Conservation (phyloP, 805 yeast species). For the Torulaspora quercuum region DNA sequence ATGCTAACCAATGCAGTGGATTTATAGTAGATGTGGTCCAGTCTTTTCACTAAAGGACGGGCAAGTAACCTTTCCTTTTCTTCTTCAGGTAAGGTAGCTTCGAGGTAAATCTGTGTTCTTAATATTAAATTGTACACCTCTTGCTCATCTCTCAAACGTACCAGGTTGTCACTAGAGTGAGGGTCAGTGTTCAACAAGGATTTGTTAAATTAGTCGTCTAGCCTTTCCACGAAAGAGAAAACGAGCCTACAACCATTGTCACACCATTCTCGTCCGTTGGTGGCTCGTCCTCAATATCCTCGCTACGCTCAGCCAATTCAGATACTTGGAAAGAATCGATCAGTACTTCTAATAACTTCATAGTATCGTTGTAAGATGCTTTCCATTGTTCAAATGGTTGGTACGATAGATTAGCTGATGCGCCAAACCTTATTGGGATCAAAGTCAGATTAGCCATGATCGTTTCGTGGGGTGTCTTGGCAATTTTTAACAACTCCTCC, state of each 20-base stretch:
- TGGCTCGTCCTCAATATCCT: slow-evolving; percentile 77
- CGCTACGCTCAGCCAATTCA: slow-evolving; percentile 67
- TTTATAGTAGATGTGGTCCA: slow-evolving; percentile 92
- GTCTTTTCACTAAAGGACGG: slow-evolving; percentile 74
- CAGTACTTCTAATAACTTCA: slow-evolving; percentile 59
- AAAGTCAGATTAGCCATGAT: slow-evolving; percentile 76
- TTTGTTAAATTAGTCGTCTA: slow-evolving; percentile 89
- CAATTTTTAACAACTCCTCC: slow-evolving; percentile 55
- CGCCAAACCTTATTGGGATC: slow-evolving; percentile 85
- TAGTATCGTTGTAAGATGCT: slow-evolving; percentile 58
- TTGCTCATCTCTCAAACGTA: slow-evolving; percentile 84
- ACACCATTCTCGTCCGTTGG: slow-evolving; percentile 58
- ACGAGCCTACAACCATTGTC: slow-evolving; percentile 79
- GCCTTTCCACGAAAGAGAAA: slow-evolving; percentile 81
- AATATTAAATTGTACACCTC: slow-evolving; percentile 69
- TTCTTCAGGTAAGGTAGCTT: slow-evolving; percentile 50
- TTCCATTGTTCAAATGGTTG: slow-evolving; percentile 85
- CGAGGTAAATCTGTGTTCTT: slow-evolving; percentile 83
- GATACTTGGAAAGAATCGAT: slow-evolving; percentile 62
- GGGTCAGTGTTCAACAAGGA: slow-evolving; percentile 89
- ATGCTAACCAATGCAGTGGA: slow-evolving; percentile 68
- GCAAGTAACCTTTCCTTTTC: slow-evolving; percentile 57
- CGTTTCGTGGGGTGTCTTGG: slow-evolving; percentile 63
- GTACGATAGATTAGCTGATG: slow-evolving; percentile 58
- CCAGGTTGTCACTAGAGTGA: slow-evolving; percentile 89